These are phyloP conservation scores for Pecoramyces ruminantium DNA, from an alignment of 192 early-diverging fungal species.

Conservation along the genomic window DNA sequence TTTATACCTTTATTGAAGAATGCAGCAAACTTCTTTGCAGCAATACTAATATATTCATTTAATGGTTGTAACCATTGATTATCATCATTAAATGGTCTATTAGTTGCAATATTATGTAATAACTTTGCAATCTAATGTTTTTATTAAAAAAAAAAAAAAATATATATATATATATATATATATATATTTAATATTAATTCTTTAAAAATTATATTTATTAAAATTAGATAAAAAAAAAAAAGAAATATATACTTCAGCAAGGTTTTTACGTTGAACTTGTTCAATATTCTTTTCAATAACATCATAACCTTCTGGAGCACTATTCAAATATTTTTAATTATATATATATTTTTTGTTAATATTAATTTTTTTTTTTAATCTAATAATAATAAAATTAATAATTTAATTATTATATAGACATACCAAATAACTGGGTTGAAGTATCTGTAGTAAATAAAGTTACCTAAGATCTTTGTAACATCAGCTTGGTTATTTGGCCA, in stretches of 20 bases:
- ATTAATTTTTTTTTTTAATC: no score
- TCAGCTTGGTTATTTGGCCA: conserved; percentile 67
- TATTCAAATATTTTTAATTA: conserved; percentile 6
- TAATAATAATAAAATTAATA: conserved; percentile 4
- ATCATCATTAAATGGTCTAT: conserved; percentile 50
- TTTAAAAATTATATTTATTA: neutral
- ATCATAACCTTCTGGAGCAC: conserved; percentile 93
- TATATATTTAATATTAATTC: neutral
- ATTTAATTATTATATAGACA: conserved; percentile 13
- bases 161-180: conserved; percentile 6
- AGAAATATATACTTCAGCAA: conserved; percentile 43
- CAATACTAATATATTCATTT: conserved; percentile 65
- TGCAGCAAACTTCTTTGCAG: conserved; percentile 55
- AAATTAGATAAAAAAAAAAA: no score
- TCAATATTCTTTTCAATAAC: conserved; percentile 73
- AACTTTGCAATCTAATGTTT: conserved; percentile 57
- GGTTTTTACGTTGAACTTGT: conserved; percentile 85
- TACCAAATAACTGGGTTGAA: conserved; percentile 84
- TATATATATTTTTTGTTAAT: no score
- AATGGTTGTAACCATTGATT: conserved; percentile 52
- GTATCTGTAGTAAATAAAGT: conserved; percentile 95
- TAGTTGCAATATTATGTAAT: conserved; percentile 88
- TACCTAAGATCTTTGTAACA: conserved; percentile 76
- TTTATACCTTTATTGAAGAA: conserved; percentile 64
- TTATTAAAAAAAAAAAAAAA: neutral